phyloP scores from a whole-genome alignment of 345 rosid species.

The Eucalyptus cladocalyx region DNA sequence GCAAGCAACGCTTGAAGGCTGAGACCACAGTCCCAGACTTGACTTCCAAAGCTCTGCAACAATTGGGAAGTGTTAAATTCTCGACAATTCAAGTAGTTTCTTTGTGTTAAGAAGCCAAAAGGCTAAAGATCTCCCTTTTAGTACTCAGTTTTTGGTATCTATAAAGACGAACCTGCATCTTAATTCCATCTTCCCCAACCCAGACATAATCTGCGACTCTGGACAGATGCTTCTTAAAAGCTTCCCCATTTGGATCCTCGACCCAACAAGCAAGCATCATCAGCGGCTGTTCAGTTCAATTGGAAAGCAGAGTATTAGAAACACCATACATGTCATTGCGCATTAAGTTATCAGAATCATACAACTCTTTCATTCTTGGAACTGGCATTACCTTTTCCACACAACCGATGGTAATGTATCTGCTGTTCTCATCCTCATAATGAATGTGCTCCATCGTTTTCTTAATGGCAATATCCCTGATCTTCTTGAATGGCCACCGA shows the following conservation, averaged over 20 bases:
- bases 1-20: conserved; percentile 74
- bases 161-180: conserved; percentile 42
- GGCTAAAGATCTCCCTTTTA: neutral
- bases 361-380: neutral
- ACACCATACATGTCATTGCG: neutral
- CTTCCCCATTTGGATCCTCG: conserved; percentile 46
- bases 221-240: conserved; percentile 64
- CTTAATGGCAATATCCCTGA: conserved; percentile 36
- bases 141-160: neutral
- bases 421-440: conserved; percentile 56
- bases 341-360: neutral
- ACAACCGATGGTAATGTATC: conserved; percentile 55
- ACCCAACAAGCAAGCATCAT: conserved; percentile 81
- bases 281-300: conserved; percentile 9
- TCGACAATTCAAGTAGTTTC: neutral
- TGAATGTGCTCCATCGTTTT: conserved; percentile 53
- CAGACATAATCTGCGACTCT: conserved; percentile 71
- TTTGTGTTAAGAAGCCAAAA: neutral
- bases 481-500: conserved; percentile 47
- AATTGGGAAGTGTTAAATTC: neutral
- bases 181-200: conserved; percentile 97
- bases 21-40: conserved; percentile 65
- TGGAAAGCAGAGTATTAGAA: neutral
- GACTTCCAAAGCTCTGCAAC: conserved; percentile 71
- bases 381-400: conserved; percentile 38